Conservation (phyloP, 768 basidiomycete species). For the Auricularia heimuer region DNA sequence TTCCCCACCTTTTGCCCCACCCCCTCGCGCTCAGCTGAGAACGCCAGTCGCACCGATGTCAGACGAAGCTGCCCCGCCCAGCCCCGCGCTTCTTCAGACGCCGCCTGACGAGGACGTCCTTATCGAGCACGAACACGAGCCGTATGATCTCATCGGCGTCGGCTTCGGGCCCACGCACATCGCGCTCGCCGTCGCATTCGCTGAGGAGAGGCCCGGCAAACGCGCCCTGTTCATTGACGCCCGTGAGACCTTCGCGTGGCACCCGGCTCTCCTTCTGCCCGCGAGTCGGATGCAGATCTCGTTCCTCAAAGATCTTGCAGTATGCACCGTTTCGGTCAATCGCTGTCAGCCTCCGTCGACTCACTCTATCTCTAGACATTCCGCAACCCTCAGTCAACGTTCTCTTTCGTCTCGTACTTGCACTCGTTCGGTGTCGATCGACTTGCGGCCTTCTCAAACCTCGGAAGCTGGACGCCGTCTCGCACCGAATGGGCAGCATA, state of each 20-base stretch:
- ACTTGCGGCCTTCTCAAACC: conserved; percentile 43
- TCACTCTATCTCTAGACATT: conserved; percentile 22
- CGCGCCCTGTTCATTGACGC: neutral
- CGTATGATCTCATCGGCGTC: conserved; percentile 38
- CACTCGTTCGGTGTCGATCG: conserved; percentile 33
- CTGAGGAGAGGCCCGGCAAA: conserved; percentile 32
- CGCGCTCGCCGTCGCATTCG: conserved; percentile 39
- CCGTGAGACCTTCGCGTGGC: conserved; percentile 35
- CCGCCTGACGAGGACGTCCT: neutral
- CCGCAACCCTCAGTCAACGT: conserved; percentile 38
- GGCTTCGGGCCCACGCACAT: conserved; percentile 48
- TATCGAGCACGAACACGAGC: neutral
- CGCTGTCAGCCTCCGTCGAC: neutral
- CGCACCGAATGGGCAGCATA: conserved; percentile 48
- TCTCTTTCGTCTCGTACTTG: conserved; percentile 45
- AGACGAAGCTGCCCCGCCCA: neutral
- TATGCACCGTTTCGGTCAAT: neutral
- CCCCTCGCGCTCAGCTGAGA: neutral
- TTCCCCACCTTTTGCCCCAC: neutral
- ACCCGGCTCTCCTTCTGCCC: conserved; percentile 46
- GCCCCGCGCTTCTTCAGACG: neutral
- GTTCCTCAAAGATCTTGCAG: conserved; percentile 43
- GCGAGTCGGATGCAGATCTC: conserved; percentile 23
- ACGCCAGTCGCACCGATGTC: neutral
- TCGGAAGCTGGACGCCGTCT: conserved; percentile 39